Evolutionary conservation across 306 rosid species (phyloP).

Genomic region (Cicer judaicum): DNA sequence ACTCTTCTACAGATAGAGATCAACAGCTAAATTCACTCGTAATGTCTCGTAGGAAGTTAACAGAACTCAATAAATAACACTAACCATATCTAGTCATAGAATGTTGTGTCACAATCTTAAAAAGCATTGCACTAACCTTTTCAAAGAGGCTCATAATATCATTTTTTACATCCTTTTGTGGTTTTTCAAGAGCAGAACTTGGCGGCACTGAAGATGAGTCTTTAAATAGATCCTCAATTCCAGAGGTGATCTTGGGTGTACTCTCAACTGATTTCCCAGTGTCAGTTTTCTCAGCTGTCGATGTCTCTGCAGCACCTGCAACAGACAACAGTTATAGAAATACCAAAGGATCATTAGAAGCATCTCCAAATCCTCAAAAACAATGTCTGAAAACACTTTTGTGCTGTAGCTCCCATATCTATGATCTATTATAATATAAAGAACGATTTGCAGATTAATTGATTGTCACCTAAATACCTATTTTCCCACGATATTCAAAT

Average conservation of each 20-base stretch:
- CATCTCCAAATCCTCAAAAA: conserved; percentile 36
- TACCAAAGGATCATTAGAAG: conserved; percentile 25
- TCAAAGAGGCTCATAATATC: conserved; percentile 98
- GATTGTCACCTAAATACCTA: not conserved
- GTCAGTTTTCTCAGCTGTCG: conserved; percentile 58
- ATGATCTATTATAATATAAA: not conserved
- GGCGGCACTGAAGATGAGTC: conserved; percentile 65
- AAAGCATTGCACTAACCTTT: conserved; percentile 63
- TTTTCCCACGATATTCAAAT: not conserved
- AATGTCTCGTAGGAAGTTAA: not conserved
- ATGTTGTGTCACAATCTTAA: conserved; percentile 27
- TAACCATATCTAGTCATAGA: conserved; percentile 10
- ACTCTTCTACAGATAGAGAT: conserved; percentile 6
- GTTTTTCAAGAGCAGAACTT: conserved; percentile 57
- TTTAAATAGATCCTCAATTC: conserved; percentile 78
- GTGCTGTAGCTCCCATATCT: conserved; percentile 6
- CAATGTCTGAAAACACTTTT: conserved; percentile 15
- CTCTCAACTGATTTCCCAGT: conserved; percentile 58
- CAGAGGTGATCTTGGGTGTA: conserved; percentile 59
- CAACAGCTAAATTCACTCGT: conserved; percentile 20
- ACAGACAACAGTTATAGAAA: conserved; percentile 52
- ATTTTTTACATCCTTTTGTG: conserved; percentile 77
- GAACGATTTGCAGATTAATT: not conserved
- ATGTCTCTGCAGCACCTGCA: conserved; percentile 78
- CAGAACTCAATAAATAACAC: conserved; percentile 15